A percentile compares a stretch with the other conserved stretches of the same genome.
These are phyloP conservation scores for Globisporangium lucens DNA, from an alignment of 352 stramenopile genomes.

Conservation along the genomic window DNA sequence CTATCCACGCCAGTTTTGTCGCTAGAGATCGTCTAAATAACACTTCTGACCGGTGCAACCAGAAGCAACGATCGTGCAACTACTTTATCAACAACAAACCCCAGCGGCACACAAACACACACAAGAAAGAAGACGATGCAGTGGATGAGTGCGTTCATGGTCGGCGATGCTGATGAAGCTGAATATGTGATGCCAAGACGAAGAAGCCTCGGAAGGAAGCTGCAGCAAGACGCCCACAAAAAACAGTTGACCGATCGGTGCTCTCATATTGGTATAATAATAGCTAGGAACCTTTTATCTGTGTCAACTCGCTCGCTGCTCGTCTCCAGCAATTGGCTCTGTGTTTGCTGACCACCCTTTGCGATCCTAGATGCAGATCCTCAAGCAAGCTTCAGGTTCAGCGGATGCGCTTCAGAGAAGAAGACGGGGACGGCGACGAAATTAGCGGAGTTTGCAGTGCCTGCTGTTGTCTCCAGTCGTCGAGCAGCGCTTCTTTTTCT, in stretches of 20 bases:
- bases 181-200: slow-evolving; percentile 13
- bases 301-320: not conserved
- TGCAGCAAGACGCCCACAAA: slow-evolving; percentile 8
- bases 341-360: not conserved
- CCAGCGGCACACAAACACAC: slow-evolving; percentile 1
- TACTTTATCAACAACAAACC: slow-evolving; percentile 14
- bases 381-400: slow-evolving; percentile 5
- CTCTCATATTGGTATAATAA: slow-evolving; percentile 32
- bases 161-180: slow-evolving; percentile 8
- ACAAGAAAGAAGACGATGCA: slow-evolving; percentile 9
- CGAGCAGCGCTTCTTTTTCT: slow-evolving; percentile 38
- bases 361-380: slow-evolving; percentile 3
- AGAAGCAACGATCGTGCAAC: slow-evolving; percentile 3
- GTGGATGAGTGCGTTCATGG: slow-evolving; percentile 8
- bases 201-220: slow-evolving; percentile 8
- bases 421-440: not conserved
- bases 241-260: slow-evolving; percentile 11
- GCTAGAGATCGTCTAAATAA: slow-evolving; percentile 6
- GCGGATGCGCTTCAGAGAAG: slow-evolving; percentile 8
- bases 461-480: slow-evolving; percentile 49
- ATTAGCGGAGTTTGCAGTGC: slow-evolving; percentile 16
- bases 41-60: slow-evolving; percentile 3
- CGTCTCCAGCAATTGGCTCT: not conserved
- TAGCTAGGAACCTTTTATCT: slow-evolving; percentile 29
- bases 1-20: slow-evolving; percentile 10